Percentiles rank a stretch among this genome's conserved stretches.
Conservation (phyloP, 1,284 basidiomycete genomes). For the Coniferiporia sulphurascens region DNA sequence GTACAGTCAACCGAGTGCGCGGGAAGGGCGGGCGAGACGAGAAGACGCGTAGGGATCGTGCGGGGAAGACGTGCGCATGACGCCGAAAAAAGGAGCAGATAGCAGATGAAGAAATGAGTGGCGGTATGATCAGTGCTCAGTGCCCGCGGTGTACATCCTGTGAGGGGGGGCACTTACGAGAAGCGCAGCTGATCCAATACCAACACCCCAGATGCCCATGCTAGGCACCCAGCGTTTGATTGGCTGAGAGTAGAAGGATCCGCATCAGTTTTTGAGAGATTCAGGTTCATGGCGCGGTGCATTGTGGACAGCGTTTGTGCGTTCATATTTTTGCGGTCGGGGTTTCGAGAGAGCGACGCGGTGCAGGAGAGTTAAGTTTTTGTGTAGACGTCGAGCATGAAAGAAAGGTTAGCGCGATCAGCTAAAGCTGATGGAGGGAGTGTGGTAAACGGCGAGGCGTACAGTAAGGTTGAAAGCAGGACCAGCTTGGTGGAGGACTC, state of each 20-base stretch:
- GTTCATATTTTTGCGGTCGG: neutral
- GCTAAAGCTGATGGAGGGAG: neutral
- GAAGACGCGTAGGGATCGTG: neutral
- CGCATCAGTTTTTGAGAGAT: neutral
- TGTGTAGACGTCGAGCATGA: neutral
- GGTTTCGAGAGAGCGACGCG: constrained; percentile 6
- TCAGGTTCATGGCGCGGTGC: constrained; percentile 23
- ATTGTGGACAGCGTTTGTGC: constrained; percentile 1
- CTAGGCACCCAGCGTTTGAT: constrained; percentile 54
- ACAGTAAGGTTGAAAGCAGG: constrained; percentile 7
- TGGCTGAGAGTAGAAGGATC: constrained; percentile 30
- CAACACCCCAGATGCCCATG: constrained; percentile 64
- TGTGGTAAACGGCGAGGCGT: neutral
- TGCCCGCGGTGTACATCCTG: neutral
- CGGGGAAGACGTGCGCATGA: neutral
- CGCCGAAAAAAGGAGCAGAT: neutral
- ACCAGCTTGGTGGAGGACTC: constrained; percentile 10
- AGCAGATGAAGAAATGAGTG: neutral
- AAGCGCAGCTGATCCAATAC: constrained; percentile 58
- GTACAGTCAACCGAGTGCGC: too few species aligned
- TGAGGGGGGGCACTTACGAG: constrained; percentile 43
- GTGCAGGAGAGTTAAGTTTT: neutral
- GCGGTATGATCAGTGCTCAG: constrained; percentile 2
- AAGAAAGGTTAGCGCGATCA: neutral
- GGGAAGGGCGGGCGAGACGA: neutral